Evolutionary conservation across 1,139 yeast species (phyloP), one percentile per base, ranked within the genome.

Genomic region (Scheffersomyces lignicola): DNA sequence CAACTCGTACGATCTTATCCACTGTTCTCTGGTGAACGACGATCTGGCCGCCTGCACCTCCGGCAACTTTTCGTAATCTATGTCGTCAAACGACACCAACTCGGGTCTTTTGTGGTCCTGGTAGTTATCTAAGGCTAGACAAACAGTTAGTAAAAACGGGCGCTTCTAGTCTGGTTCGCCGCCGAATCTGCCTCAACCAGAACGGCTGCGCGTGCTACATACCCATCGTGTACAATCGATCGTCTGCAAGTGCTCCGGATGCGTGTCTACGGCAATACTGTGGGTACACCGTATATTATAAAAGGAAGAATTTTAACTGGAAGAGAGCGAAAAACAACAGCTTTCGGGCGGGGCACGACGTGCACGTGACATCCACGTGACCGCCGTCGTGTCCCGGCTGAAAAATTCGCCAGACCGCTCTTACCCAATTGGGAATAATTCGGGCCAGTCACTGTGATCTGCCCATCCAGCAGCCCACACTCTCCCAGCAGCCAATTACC

Each of bases 21-120:
- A 84, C 57, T 86, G 94, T 60, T 86, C 95, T 59, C 89, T 79
- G 40, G 84, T 53, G 76, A 84, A 71, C 29, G 92, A 76, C 46
- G 77, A 78, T 67, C 89, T 87, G 20, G 95, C 95, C 34, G 75
- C 69, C 38, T 78, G 77, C 33, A 86, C 76, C 45, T 80, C 80
- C 24, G 69, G 62, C 43, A 75, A 72, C 60, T 85, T 80, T 50
- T 74, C 74, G 61, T 86, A 86, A 64, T 83, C 86, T 44, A 86
- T 83, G 48, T 82, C 88, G 62, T 86, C 95, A 54, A 86, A 86
- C 26, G 95, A 85, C 43, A 84, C 92, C 52, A 78, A 72, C 50
- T 83, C 87, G 35, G 87, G 82, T 64, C 87, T 76, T 51, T 65
- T 62, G 61, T 83, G 85, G 59, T 68, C 68, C 33, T 58, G 65